phyloP scores from a whole-genome alignment of 371 early-diverging fungal genomes.

The Apophysomyces ossiformis region DNA sequence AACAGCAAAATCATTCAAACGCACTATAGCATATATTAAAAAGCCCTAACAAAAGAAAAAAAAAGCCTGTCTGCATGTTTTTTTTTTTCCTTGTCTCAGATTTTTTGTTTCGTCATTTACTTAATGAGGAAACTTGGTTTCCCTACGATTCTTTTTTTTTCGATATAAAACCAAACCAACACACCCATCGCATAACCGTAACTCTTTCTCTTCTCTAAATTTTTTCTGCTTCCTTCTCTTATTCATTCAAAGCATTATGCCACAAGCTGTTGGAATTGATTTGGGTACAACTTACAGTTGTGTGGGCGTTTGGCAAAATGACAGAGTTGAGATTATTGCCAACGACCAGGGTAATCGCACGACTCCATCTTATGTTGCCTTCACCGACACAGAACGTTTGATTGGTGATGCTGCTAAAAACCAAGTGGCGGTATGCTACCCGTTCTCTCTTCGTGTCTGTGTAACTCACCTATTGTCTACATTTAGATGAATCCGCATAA shows the following conservation, averaged over 20 bases:
- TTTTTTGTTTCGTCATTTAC: constrained; percentile 6
- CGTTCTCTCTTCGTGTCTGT: background rate
- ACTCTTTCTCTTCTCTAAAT: background rate
- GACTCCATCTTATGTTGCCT: constrained; percentile 98
- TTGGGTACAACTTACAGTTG: constrained; percentile 71
- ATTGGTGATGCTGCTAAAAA: constrained; percentile 96
- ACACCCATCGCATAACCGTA: constrained; percentile 5
- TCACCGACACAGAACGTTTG: constrained; percentile 86
- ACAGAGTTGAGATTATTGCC: constrained; percentile 79
- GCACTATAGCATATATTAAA: background rate
- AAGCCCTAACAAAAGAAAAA: background rate
- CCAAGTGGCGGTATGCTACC: constrained; percentile 63
- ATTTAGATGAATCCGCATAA: constrained; percentile 74
- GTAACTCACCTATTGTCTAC: background rate
- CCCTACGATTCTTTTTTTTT: constrained; percentile 9
- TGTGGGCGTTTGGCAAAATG: constrained; percentile 68
- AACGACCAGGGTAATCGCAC: constrained; percentile 97
- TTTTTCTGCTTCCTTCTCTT: background rate
- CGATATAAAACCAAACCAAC: constrained; percentile 12
- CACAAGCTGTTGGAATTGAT: constrained; percentile 67
- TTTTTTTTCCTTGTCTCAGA: constrained; percentile 8
- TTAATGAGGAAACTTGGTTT: constrained; percentile 6
- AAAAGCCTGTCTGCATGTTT: background rate
- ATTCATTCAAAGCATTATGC: constrained; percentile 19
- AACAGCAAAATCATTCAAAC: background rate